Percentiles rank a stretch among this genome's conserved stretches.
phyloP scores from a whole-genome alignment of 495 filamentous ascomycete species.

The Margaritispora aquatica region DNA sequence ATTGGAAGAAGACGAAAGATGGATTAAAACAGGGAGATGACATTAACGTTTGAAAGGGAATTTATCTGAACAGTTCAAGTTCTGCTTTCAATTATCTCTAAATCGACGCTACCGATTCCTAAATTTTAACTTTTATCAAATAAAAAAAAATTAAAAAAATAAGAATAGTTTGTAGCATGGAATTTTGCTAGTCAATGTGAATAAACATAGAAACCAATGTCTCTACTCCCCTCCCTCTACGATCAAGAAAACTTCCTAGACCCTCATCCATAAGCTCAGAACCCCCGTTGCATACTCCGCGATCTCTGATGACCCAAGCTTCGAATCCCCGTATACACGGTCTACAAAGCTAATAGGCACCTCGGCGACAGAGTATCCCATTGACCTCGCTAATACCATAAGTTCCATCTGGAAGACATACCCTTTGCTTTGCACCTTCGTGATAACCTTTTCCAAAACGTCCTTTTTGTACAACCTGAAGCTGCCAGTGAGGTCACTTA shows the following conservation, averaged over 20 bases:
- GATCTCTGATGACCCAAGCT: constrained; percentile 91
- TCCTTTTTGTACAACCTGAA: constrained; percentile 91
- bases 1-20: no score
- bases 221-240: constrained; percentile 3
- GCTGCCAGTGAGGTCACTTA: constrained; percentile 90
- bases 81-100: constrained; percentile 5
- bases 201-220: constrained; percentile 7
- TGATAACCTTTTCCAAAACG: constrained; percentile 85
- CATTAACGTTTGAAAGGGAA: no score
- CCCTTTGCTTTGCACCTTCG: constrained; percentile 84
- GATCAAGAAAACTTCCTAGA: constrained; percentile 35
- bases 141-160: constrained; percentile 1
- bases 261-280: constrained; percentile 80
- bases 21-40: no score
- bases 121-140: constrained; percentile 3
- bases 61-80: constrained; percentile 3
- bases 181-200: constrained; percentile 4
- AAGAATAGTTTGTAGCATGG: constrained; percentile 1
- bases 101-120: constrained; percentile 8
- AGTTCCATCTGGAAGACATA: constrained; percentile 99
- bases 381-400: constrained; percentile 80
- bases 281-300: constrained; percentile 98
- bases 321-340: constrained; percentile 90
- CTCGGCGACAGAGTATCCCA: constrained; percentile 85
- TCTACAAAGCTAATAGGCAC: constrained; percentile 97